Evolutionary conservation across 2,329 filamentous ascomycete genomes (phyloP).

Genomic region (Oidium heveae): DNA sequence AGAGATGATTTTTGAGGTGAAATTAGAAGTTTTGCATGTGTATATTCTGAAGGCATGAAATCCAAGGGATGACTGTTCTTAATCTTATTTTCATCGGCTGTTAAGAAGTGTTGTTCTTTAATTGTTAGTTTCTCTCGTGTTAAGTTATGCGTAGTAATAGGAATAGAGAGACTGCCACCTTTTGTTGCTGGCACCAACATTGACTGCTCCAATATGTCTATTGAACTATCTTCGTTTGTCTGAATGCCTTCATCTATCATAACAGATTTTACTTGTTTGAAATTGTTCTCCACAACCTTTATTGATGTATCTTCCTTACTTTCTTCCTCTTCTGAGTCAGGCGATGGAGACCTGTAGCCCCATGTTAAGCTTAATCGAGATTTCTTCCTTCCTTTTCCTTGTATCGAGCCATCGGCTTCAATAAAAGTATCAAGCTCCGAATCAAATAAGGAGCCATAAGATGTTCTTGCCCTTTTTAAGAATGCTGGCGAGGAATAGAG

Average conservation of each 20-base stretch:
- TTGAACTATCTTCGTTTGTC: slow-evolving; percentile 12
- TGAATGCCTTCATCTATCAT: slow-evolving; percentile 19
- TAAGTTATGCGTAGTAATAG: no score
- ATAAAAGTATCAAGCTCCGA: slow-evolving; percentile 37
- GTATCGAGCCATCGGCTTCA: slow-evolving; percentile 37
- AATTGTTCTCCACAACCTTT: neutral
- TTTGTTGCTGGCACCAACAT: no score
- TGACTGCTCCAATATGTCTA: no score
- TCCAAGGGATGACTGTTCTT: no score
- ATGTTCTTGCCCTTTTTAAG: slow-evolving; percentile 42
- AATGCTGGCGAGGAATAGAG: slow-evolving; percentile 63
- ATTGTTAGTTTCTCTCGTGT: no score
- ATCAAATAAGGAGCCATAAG: slow-evolving; percentile 41
- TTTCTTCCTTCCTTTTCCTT: slow-evolving; percentile 39
- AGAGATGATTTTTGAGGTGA: no score
- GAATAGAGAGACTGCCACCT: no score
- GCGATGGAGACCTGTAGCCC: slow-evolving; percentile 47
- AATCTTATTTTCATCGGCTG: no score
- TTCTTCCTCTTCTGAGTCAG: slow-evolving; percentile 30
- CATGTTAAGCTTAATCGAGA: slow-evolving; percentile 44
- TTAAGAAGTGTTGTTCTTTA: no score
- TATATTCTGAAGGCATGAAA: no score
- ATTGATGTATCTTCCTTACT: slow-evolving; percentile 2
- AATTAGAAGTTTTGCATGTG: no score
- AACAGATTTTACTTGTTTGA: slow-evolving; percentile 4